phyloP scores from a whole-genome alignment of 2,329 filamentous ascomycete genomes.

The Sporothrix curviconia region DNA sequence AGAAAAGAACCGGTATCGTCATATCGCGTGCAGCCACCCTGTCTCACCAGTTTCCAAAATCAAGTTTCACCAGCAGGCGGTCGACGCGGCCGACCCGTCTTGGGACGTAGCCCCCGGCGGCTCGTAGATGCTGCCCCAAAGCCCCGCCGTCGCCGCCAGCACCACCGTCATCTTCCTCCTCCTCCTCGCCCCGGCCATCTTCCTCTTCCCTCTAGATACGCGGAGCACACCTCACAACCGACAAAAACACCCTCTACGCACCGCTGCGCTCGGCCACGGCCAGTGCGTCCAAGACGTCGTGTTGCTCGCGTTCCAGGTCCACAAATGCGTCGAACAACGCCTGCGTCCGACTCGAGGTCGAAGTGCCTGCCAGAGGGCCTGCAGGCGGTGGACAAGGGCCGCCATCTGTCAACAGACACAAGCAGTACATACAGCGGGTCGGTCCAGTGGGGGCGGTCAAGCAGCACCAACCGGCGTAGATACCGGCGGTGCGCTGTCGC shows the following conservation, averaged over 20 bases:
- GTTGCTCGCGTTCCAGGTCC: constrained; percentile 66
- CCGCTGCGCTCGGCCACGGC: constrained; percentile 57
- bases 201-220: constrained; percentile 27
- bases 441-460: constrained; percentile 57
- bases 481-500: constrained; percentile 74
- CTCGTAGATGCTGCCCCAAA: constrained; percentile 29
- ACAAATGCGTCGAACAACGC: constrained; percentile 70
- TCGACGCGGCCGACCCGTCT: constrained; percentile 74
- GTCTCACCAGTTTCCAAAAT: constrained; percentile 54
- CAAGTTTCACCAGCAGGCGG: constrained; percentile 83
- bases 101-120: constrained; percentile 56
- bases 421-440: constrained; percentile 60
- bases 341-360: constrained; percentile 78
- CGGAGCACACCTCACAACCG: constrained; percentile 55
- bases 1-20: neutral
- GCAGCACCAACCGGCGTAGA: constrained; percentile 60
- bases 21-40: neutral
- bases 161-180: constrained; percentile 35
- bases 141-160: constrained; percentile 30
- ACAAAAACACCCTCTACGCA: constrained; percentile 59
- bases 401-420: constrained; percentile 75
- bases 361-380: constrained; percentile 67
- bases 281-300: constrained; percentile 58
- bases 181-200: constrained; percentile 26
- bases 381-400: constrained; percentile 67